A percentile compares a stretch with the other conserved stretches of the same genome.
phyloP scores from a whole-genome alignment of 306 rosid species.

The Nissolia schottii region DNA sequence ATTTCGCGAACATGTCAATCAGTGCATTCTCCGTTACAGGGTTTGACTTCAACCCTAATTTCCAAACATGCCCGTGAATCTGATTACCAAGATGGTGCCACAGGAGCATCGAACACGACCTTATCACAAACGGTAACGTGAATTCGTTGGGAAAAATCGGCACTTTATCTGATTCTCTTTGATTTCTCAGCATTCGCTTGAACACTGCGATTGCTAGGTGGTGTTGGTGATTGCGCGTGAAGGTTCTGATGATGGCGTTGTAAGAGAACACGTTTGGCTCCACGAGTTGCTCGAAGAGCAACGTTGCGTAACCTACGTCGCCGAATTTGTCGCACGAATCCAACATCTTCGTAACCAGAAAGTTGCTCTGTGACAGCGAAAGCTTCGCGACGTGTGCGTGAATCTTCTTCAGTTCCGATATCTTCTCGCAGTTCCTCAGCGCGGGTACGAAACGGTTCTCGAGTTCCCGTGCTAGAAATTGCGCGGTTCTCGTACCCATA shows the following conservation, averaged over 20 bases:
- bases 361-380: conserved; percentile 67
- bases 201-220: conserved; percentile 34
- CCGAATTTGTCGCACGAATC: conserved; percentile 48
- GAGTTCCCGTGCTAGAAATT: conserved; percentile 32
- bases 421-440: conserved; percentile 37
- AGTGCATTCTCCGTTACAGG: conserved; percentile 50
- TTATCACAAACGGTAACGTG: conserved; percentile 70
- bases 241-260: conserved; percentile 62
- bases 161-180: neutral
- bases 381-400: conserved; percentile 50
- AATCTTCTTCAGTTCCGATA: conserved; percentile 39
- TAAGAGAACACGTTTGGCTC: conserved; percentile 53
- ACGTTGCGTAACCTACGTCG: conserved; percentile 37
- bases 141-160: conserved; percentile 45
- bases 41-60: conserved; percentile 46
- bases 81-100: conserved; percentile 47
- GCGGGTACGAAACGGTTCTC: conserved; percentile 50
- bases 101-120: conserved; percentile 52
- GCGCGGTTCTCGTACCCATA: conserved; percentile 22
- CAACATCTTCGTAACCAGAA: conserved; percentile 65
- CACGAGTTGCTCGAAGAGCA: conserved; percentile 46
- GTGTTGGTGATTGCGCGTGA: conserved; percentile 38
- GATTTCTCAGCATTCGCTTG: conserved; percentile 47
- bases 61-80: conserved; percentile 60
- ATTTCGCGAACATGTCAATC: conserved; percentile 60